Percentiles rank a stretch among this genome's conserved stretches.
Conservation (phyloP, 805 yeast species). For the Yarrowia yakushimensis region DNA sequence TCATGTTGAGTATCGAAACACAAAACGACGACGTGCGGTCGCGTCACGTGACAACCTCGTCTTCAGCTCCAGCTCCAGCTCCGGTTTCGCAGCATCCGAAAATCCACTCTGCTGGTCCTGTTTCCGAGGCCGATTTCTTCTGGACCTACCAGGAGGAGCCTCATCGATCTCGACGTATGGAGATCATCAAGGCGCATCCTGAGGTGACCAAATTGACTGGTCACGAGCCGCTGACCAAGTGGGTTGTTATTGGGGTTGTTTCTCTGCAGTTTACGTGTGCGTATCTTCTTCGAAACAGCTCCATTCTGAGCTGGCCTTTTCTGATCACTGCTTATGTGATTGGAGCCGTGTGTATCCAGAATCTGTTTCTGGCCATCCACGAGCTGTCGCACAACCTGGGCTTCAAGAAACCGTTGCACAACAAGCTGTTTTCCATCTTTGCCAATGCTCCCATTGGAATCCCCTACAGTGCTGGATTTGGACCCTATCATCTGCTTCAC, state of each 20-base stretch:
- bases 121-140: conserved; percentile 45
- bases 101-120: conserved; percentile 10
- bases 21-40: not conserved
- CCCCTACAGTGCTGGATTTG: conserved; percentile 84
- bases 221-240: conserved; percentile 81
- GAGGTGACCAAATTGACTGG: conserved; percentile 78
- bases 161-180: conserved; percentile 68
- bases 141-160: conserved; percentile 85
- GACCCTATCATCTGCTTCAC: conserved; percentile 87
- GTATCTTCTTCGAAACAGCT: conserved; percentile 53
- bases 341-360: conserved; percentile 86
- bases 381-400: conserved; percentile 83
- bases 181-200: conserved; percentile 71
- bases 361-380: conserved; percentile 81
- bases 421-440: conserved; percentile 71
- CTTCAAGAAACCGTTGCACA: conserved; percentile 72
- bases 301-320: conserved; percentile 52
- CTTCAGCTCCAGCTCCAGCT: too few relatives aligned
- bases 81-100: not conserved
- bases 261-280: conserved; percentile 65
- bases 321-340: conserved; percentile 64
- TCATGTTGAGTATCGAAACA: not conserved
- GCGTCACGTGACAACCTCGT: not conserved
- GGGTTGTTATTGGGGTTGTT: conserved; percentile 64
- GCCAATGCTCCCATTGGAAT: conserved; percentile 84